These are phyloP conservation scores for Lojkania enalia DNA, from an alignment of 2,329 filamentous ascomycete species.

Conservation along the genomic window DNA sequence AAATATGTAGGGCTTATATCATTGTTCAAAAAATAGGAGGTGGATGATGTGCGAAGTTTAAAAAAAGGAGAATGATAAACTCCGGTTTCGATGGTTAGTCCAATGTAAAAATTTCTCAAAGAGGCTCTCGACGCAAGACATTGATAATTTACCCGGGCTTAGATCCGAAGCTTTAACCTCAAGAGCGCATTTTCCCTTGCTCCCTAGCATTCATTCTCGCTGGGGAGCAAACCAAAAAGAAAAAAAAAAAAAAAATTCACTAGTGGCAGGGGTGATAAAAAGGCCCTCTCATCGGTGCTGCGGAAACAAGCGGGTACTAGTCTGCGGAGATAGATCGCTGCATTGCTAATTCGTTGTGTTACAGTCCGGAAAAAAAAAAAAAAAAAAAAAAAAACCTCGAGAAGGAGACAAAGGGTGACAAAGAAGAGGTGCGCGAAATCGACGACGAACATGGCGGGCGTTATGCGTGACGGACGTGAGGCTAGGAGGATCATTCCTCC, in stretches of 20 bases:
- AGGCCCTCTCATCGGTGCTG: constrained; percentile 50
- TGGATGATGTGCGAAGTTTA: constrained; percentile 11
- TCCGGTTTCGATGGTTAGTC: not conserved
- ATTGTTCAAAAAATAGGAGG: not conserved
- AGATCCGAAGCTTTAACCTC: constrained; percentile 44
- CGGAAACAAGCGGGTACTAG: constrained; percentile 28
- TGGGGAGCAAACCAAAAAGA: not conserved
- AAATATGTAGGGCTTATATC: no score
- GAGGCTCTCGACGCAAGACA: constrained; percentile 43
- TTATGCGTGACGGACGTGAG: constrained; percentile 6
- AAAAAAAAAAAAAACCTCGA: constrained; percentile 11
- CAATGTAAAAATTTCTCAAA: not conserved
- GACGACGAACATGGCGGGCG: constrained; percentile 12
- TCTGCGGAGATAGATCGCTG: constrained; percentile 46
- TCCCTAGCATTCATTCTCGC: no score
- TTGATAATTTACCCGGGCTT: constrained; percentile 12
- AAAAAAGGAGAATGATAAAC: constrained; percentile 12
- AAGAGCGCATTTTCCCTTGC: constrained; percentile 34
- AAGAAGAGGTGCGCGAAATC: no score
- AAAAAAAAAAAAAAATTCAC: no score
- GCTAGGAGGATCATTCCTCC: constrained; percentile 67
- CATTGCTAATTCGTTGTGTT: constrained; percentile 41
- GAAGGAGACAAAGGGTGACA: not conserved
- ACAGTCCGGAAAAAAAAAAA: constrained; percentile 34
- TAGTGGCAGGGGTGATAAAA: constrained; percentile 16